Conservation (phyloP, 768 basidiomycete species). For the Polyporus arcularius region DNA sequence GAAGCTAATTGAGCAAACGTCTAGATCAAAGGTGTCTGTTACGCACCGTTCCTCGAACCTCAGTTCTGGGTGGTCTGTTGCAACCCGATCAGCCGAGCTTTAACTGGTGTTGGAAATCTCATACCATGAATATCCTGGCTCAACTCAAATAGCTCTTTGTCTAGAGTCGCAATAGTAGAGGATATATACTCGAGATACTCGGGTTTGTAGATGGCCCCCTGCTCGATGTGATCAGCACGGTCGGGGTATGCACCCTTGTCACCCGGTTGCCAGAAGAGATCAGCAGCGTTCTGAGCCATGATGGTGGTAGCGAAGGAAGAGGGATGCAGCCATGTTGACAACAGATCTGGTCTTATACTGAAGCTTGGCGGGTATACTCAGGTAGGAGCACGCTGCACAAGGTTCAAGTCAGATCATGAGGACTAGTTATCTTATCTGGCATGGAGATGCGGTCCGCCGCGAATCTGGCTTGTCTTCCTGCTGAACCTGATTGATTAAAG, state of each 20-base stretch:
- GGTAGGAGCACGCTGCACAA: no score
- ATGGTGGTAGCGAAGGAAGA: neutral
- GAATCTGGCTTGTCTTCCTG: no score
- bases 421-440: neutral
- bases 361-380: no score
- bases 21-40: neutral
- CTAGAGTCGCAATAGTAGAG: constrained; percentile 51
- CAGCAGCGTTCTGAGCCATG: neutral
- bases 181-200: constrained; percentile 67
- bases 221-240: neutral
- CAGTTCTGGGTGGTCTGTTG: constrained; percentile 68
- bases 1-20: neutral
- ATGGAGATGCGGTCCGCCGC: no score
- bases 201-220: constrained; percentile 44
- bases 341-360: neutral
- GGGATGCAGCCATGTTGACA: neutral
- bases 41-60: constrained; percentile 68
- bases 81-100: neutral
- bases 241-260: neutral
- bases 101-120: constrained; percentile 10
- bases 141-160: constrained; percentile 54
- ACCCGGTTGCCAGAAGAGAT: constrained; percentile 7
- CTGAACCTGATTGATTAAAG: no score
- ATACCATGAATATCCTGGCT: constrained; percentile 76
- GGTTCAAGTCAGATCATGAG: no score